A percentile compares a stretch with the other conserved stretches of the same genome.
Evolutionary conservation across 331 rosid genomes (phyloP).

Genomic region (Cydonia oblonga): DNA sequence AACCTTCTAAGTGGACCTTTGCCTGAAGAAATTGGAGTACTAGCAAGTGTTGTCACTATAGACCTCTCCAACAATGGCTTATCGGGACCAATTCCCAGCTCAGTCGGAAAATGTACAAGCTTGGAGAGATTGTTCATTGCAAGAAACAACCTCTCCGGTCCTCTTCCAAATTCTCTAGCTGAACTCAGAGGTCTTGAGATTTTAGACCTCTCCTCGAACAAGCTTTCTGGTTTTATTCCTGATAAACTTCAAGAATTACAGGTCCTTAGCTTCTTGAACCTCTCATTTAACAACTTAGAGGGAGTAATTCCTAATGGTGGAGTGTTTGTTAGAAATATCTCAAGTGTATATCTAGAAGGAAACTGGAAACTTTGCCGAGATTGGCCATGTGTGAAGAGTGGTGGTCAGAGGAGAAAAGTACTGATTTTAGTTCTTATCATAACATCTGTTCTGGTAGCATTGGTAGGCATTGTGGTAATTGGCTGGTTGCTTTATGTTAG

Average conservation of each 20-base stretch:
- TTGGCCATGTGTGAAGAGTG: slow-evolving; percentile 16
- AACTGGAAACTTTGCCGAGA: slow-evolving; percentile 44
- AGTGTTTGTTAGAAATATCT: slow-evolving; percentile 25
- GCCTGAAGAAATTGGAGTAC: slow-evolving; percentile 33
- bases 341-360: slow-evolving; percentile 46
- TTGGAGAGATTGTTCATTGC: slow-evolving; percentile 43
- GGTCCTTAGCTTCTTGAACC: slow-evolving; percentile 38
- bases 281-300: slow-evolving; percentile 55
- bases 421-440: slow-evolving; percentile 1
- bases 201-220: slow-evolving; percentile 66
- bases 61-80: slow-evolving; percentile 52
- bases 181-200: slow-evolving; percentile 43
- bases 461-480: slow-evolving; percentile 19
- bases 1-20: slow-evolving; percentile 53
- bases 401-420: slow-evolving; percentile 8
- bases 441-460: slow-evolving; percentile 8
- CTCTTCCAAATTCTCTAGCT: slow-evolving; percentile 39
- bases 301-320: slow-evolving; percentile 55
- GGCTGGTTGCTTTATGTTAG: slow-evolving; percentile 20
- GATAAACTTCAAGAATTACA: slow-evolving; percentile 29
- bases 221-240: slow-evolving; percentile 61
- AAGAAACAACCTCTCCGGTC: slow-evolving; percentile 42
- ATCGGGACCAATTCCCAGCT: slow-evolving; percentile 37
- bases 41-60: slow-evolving; percentile 26
- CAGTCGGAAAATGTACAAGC: slow-evolving; percentile 44